Evolutionary conservation across 2,329 filamentous ascomycete genomes (phyloP).

Genomic region (Trichoderma guizhouense): DNA sequence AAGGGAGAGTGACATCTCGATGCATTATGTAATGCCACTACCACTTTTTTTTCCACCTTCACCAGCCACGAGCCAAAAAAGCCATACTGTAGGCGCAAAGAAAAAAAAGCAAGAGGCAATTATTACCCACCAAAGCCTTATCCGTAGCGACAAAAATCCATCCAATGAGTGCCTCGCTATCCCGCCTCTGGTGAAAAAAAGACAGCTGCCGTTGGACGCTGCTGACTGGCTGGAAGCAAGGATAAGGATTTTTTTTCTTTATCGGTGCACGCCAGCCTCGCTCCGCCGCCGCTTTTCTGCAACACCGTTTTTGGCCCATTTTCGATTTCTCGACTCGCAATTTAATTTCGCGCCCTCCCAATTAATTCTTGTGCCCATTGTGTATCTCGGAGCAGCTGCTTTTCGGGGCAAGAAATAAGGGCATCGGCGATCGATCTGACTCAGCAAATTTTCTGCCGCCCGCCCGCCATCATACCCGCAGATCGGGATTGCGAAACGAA

Average conservation of each 20-base stretch:
- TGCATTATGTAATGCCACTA: neutral
- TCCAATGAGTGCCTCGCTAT: conserved; percentile 8
- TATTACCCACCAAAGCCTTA: conserved; percentile 14
- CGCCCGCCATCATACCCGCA: conserved; percentile 28
- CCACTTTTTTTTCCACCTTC: neutral
- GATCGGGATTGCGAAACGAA: conserved; percentile 3
- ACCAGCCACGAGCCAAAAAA: neutral
- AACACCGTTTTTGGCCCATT: conserved; percentile 16
- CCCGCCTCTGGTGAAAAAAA: conserved; percentile 5
- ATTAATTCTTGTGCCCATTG: conserved; percentile 31
- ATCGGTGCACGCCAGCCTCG: conserved; percentile 15
- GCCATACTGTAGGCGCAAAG: neutral
- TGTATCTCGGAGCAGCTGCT: conserved; percentile 37
- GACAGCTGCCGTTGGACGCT: neutral
- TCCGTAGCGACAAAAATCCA: neutral
- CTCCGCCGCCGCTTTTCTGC: neutral
- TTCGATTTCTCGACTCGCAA: conserved; percentile 18
- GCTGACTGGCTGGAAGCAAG: conserved; percentile 7
- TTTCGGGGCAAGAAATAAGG: conserved; percentile 42
- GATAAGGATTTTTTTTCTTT: conserved; percentile 16
- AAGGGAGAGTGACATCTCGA: neutral
- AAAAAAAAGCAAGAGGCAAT: neutral
- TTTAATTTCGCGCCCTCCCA: neutral
- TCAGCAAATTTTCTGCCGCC: conserved; percentile 43
- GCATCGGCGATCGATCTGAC: conserved; percentile 35